Percentiles rank a stretch among this genome's conserved stretches.
Evolutionary conservation across 306 rosid genomes (phyloP).

Genomic region (Quercus wislizeni): DNA sequence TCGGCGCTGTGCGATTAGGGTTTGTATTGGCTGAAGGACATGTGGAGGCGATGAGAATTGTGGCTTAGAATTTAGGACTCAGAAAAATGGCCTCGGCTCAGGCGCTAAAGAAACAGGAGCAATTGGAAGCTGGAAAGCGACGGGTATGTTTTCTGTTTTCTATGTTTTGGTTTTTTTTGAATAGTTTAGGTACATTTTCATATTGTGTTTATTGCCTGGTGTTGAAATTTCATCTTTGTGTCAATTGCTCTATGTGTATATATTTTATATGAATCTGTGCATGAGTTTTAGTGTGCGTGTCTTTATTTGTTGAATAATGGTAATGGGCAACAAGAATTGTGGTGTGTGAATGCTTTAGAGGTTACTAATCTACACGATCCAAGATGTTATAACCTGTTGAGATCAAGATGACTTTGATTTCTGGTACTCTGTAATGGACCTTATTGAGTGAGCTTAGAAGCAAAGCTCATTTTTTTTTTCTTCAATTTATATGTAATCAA

Average conservation of each 20-base stretch:
- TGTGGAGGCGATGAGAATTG: conserved; percentile 13
- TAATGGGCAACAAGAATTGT: background rate
- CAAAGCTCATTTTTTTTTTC: background rate
- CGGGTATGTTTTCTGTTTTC: conserved; percentile 52
- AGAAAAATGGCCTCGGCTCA: conserved; percentile 86
- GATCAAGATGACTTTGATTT: background rate
- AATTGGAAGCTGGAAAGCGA: conserved; percentile 94
- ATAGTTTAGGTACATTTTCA: background rate
- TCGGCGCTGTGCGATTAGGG: conserved; percentile 8
- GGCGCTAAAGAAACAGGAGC: conserved; percentile 84
- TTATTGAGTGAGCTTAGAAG: background rate
- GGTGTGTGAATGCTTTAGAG: background rate
- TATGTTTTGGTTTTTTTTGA: background rate
- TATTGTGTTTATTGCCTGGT: background rate
- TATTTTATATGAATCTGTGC: background rate
- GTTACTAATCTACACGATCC: too few relatives aligned
- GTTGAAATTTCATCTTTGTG: background rate
- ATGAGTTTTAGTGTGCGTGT: background rate
- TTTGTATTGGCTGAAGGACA: background rate
- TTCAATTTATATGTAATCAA: background rate
- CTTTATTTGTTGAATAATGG: too few relatives aligned
- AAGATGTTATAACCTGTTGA: background rate
- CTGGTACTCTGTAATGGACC: background rate
- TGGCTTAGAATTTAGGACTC: conserved; percentile 13
- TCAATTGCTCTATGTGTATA: background rate